Conservation (phyloP, 306 rosid species). For the Morella rubra region DNA sequence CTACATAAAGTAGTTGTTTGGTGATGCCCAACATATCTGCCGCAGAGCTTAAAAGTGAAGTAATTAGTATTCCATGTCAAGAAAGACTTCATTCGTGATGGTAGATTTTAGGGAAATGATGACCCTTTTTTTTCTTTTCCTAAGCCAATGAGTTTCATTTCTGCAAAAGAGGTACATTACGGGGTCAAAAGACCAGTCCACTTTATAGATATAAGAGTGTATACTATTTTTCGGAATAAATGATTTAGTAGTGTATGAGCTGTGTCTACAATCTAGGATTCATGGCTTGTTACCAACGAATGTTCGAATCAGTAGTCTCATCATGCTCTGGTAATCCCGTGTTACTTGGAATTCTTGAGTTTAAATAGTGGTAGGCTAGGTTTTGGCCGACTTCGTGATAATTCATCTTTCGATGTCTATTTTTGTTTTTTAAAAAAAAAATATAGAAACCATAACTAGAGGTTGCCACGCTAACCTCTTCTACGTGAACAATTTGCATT, state of each 20-base stretch:
- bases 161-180: not conserved
- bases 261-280: no score
- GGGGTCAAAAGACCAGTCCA: no score
- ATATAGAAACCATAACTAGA: not conserved
- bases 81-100: not conserved
- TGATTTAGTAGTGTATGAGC: no score
- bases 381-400: no score
- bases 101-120: not conserved
- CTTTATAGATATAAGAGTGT: no score
- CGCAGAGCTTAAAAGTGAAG: not conserved
- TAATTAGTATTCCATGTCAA: not conserved
- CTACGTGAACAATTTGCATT: constrained; percentile 37
- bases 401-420: no score
- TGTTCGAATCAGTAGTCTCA: no score
- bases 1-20: not conserved
- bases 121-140: not conserved
- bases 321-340: no score
- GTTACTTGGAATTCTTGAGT: no score
- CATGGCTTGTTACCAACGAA: no score
- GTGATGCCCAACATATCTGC: not conserved
- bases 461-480: constrained; percentile 48
- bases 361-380: no score
- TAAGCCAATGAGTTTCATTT: not conserved
- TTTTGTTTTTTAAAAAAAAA: not conserved
- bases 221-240: no score